phyloP scores from a whole-genome alignment of 23 red algal genomes.

The Agarophyton chilense region DNA sequence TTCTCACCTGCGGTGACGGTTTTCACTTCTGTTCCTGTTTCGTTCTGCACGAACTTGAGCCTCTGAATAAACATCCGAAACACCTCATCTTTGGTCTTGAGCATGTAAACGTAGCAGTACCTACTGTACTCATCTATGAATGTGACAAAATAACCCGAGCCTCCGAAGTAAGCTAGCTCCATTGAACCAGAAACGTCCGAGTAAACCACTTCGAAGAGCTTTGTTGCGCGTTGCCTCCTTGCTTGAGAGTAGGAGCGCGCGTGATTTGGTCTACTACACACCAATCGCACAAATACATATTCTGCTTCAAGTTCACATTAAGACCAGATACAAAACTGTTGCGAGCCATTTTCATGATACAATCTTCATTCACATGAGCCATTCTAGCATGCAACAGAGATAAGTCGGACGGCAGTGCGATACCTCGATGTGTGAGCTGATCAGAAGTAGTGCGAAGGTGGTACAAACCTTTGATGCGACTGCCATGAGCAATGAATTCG shows the following conservation, averaged over 20 bases:
- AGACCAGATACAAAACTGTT: neutral
- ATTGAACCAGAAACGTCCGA: conserved; percentile 44
- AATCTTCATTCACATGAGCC: conserved; percentile 37
- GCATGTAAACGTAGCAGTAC: conserved; percentile 13
- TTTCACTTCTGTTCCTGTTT: neutral
- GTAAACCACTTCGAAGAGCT: neutral
- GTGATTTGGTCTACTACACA: neutral
- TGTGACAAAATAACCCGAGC: conserved; percentile 50
- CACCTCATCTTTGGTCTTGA: conserved; percentile 37
- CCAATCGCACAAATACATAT: conserved; percentile 33
- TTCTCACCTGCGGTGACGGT: neutral
- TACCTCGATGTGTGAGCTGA: neutral
- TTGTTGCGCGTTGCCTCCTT: neutral
- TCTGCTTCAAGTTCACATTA: neutral
- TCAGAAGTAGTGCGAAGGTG: neutral
- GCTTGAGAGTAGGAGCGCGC: conserved; percentile 18
- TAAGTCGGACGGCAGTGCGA: neutral
- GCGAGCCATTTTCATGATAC: conserved; percentile 4
- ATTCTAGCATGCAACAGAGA: conserved; percentile 32
- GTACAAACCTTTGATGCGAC: neutral
- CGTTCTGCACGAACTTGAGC: conserved; percentile 28
- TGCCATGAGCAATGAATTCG: neutral
- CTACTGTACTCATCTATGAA: conserved; percentile 24
- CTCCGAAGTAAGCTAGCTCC: neutral
- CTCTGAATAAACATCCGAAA: conserved; percentile 10